phyloP scores from a whole-genome alignment of 768 basidiomycete species.

The Basidioascus undulatus region DNA sequence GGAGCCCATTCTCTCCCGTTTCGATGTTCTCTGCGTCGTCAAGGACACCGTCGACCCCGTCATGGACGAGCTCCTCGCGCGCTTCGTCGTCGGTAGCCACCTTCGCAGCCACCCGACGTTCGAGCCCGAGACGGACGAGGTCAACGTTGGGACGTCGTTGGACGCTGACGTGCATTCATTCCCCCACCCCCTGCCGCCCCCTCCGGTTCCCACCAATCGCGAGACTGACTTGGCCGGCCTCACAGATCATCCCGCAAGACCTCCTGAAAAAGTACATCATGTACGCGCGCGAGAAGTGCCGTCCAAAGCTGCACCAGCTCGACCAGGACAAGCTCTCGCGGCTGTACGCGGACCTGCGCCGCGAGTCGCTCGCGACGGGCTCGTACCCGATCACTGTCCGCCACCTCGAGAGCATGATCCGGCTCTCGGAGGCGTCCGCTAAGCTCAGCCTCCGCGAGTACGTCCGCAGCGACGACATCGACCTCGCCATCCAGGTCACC shows the following conservation, averaged over 20 bases:
- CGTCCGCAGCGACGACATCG: slow-evolving; percentile 85
- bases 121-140: slow-evolving; percentile 50
- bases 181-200: too few species aligned
- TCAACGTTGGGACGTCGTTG: slow-evolving; percentile 65
- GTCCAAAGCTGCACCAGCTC: slow-evolving; percentile 77
- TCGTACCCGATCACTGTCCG: slow-evolving; percentile 96
- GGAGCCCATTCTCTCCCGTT: slow-evolving; percentile 91
- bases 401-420: slow-evolving; percentile 95
- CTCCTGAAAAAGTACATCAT: slow-evolving; percentile 93
- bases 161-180: slow-evolving; percentile 14
- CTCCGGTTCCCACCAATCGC: not conserved
- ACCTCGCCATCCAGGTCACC: slow-evolving; percentile 86
- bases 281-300: slow-evolving; percentile 83
- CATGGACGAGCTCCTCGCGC: slow-evolving; percentile 81
- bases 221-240: not conserved
- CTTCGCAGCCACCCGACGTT: slow-evolving; percentile 84
- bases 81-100: slow-evolving; percentile 96
- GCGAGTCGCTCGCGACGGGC: slow-evolving; percentile 91
- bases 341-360: slow-evolving; percentile 84
- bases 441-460: slow-evolving; percentile 96
- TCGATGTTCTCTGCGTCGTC: slow-evolving; percentile 93
- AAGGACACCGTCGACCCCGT: slow-evolving; percentile 95
- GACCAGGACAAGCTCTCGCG: slow-evolving; percentile 85
- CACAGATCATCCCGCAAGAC: slow-evolving; percentile 86
- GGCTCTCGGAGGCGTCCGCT: slow-evolving; percentile 94